Conservation (phyloP, 352 stramenopile genomes). For the Phytophthora hybrid region DNA sequence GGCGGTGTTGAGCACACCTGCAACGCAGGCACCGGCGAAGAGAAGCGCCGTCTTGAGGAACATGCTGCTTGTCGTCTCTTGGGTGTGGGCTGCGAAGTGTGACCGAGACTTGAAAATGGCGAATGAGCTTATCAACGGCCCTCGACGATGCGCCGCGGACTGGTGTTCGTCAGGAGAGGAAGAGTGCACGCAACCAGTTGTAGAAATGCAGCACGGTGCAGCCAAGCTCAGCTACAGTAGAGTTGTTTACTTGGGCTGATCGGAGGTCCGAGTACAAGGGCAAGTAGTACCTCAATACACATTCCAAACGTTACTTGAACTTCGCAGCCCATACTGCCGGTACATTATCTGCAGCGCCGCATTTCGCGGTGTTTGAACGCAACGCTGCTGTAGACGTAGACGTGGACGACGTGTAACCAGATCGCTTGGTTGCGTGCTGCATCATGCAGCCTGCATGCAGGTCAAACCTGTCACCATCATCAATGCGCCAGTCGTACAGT, state of each 20-base stretch:
- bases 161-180: constrained; percentile 1
- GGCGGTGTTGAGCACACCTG: constrained; percentile 2
- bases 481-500: too few relatives aligned
- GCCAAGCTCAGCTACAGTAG: not conserved
- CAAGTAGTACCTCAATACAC: constrained; percentile 1
- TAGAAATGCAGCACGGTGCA: not conserved
- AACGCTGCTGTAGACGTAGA: constrained; percentile 1
- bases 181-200: not conserved
- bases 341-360: not conserved
- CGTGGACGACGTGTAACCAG: not conserved
- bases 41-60: constrained; percentile 2
- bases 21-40: not conserved
- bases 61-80: not conserved
- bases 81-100: not conserved
- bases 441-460: too few relatives aligned
- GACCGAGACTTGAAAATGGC: not conserved
- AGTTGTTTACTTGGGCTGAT: constrained; percentile 2
- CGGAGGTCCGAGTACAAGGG: not conserved
- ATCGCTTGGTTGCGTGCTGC: not conserved
- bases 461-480: too few relatives aligned
- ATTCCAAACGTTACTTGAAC: not conserved
- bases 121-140: not conserved
- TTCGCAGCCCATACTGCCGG: not conserved
- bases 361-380: not conserved
- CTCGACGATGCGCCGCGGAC: not conserved